phyloP scores from a whole-genome alignment of 495 filamentous ascomycete species.

The Annulohypoxylon moriforme region DNA sequence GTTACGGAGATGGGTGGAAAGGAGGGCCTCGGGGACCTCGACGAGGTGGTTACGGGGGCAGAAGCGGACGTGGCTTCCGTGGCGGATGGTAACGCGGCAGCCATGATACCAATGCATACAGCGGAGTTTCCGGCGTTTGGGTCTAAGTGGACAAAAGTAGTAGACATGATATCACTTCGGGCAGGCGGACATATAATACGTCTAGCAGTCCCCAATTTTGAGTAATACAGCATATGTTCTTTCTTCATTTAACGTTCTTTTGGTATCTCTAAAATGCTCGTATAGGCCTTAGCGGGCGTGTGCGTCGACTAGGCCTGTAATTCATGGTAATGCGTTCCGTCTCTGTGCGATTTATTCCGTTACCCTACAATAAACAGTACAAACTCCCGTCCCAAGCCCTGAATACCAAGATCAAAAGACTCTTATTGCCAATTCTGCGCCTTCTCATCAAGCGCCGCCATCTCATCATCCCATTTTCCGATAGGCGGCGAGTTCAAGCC shows the following conservation, averaged over 20 bases:
- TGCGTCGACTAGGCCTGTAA: constrained; percentile 20
- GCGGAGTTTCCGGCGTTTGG: constrained; percentile 45
- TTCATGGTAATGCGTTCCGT: constrained; percentile 22
- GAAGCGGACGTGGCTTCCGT: constrained; percentile 56
- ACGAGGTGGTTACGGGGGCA: constrained; percentile 57
- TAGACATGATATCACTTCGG: constrained; percentile 30
- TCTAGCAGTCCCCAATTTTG: neutral
- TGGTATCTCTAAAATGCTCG: constrained; percentile 43
- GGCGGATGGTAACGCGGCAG: constrained; percentile 54
- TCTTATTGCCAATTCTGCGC: neutral
- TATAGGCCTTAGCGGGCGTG: constrained; percentile 3
- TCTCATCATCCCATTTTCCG: constrained; percentile 62
- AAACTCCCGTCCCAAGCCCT: neutral
- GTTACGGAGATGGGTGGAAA: constrained; percentile 64
- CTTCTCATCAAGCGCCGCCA: constrained; percentile 54
- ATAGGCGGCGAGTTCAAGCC: constrained; percentile 44
- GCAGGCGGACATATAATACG: constrained; percentile 12
- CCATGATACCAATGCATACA: constrained; percentile 27
- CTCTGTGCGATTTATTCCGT: constrained; percentile 19
- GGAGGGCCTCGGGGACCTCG: constrained; percentile 56
- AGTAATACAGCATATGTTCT: constrained; percentile 16
- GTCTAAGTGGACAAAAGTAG: constrained; percentile 25
- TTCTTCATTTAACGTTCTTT: constrained; percentile 16
- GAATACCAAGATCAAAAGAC: neutral
- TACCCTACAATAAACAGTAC: constrained; percentile 20